Evolutionary conservation across 164 flowering plant genomes (phyloP).

Genomic region (Santalum album): DNA sequence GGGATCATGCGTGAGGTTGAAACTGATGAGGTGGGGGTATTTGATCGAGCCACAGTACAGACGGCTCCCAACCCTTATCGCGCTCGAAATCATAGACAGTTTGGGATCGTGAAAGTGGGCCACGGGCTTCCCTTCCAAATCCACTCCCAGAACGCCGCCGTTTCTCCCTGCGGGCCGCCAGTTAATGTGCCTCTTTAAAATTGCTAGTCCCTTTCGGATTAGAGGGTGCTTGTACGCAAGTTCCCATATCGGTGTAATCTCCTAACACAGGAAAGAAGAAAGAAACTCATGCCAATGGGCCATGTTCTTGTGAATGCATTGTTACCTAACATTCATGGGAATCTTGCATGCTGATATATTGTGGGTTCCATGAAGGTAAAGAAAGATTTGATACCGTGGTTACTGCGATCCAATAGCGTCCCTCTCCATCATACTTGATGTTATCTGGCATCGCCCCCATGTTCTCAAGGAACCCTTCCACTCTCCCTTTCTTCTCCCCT

Average conservation of each 20-base stretch:
- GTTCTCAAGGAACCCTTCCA: slow-evolving; percentile 43
- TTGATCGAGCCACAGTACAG: slow-evolving; percentile 40
- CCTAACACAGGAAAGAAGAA: slow-evolving; percentile 13
- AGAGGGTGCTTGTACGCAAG: slow-evolving; percentile 19
- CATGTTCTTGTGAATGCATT: too few relatives aligned
- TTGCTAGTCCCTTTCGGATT: slow-evolving; percentile 31
- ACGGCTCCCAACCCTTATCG: slow-evolving; percentile 38
- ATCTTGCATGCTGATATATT: too few relatives aligned
- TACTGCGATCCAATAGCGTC: slow-evolving; percentile 62
- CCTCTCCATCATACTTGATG: slow-evolving; percentile 51
- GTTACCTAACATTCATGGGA: too few relatives aligned
- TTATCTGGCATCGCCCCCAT: slow-evolving; percentile 70
- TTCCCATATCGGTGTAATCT: slow-evolving; percentile 11
- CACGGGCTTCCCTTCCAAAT: slow-evolving; percentile 42
- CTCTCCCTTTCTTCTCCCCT: slow-evolving; percentile 47
- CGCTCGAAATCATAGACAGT: slow-evolving; percentile 23
- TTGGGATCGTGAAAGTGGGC: slow-evolving; percentile 37
- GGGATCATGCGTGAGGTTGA: slow-evolving; percentile 26
- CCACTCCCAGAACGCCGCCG: slow-evolving; percentile 43
- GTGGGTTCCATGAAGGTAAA: too few relatives aligned
- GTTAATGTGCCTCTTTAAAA: slow-evolving; percentile 17
- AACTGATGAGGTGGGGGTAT: slow-evolving; percentile 32
- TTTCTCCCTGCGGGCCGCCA: slow-evolving; percentile 9
- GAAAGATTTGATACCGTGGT: too few relatives aligned
- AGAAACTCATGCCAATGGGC: too few relatives aligned